phyloP scores from a whole-genome alignment of 139 green algal species.

The Chlamydomonas applanata region DNA sequence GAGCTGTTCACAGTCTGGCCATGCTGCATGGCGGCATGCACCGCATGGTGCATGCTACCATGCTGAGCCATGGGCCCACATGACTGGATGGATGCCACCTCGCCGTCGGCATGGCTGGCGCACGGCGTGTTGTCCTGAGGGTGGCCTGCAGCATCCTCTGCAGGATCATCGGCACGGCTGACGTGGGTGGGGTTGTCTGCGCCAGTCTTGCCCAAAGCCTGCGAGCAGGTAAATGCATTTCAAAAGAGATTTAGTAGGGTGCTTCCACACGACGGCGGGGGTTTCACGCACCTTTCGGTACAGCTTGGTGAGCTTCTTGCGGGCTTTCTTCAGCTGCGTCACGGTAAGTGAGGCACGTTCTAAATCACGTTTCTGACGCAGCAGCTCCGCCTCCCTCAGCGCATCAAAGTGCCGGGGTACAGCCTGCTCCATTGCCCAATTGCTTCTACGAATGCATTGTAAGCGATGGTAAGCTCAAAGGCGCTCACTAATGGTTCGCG shows the following conservation, averaged over 20 bases:
- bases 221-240: neutral
- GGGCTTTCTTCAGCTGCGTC: constrained; percentile 45
- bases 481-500: too few species aligned
- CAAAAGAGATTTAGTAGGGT: neutral
- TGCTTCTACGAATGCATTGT: too few species aligned
- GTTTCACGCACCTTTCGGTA: constrained; percentile 23
- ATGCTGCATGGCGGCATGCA: too few species aligned
- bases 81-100: too few species aligned
- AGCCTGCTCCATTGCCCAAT: too few species aligned
- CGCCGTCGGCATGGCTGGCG: too few species aligned
- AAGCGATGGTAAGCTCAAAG: too few species aligned
- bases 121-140: neutral
- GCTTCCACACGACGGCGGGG: neutral
- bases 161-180: neutral
- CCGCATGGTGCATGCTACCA: too few species aligned
- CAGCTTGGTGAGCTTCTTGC: constrained; percentile 52
- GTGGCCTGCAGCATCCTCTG: neutral
- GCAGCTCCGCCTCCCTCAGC: neutral
- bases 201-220: neutral
- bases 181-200: neutral
- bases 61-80: too few species aligned
- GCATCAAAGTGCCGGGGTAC: too few species aligned
- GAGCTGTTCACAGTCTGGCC: too few species aligned
- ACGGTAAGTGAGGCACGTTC: constrained; percentile 7
- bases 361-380: neutral